Percentiles rank a stretch among this genome's conserved stretches.
Evolutionary conservation across 108 stramenopile genomes (phyloP).

Genomic region (Schizochytrium sp.): DNA sequence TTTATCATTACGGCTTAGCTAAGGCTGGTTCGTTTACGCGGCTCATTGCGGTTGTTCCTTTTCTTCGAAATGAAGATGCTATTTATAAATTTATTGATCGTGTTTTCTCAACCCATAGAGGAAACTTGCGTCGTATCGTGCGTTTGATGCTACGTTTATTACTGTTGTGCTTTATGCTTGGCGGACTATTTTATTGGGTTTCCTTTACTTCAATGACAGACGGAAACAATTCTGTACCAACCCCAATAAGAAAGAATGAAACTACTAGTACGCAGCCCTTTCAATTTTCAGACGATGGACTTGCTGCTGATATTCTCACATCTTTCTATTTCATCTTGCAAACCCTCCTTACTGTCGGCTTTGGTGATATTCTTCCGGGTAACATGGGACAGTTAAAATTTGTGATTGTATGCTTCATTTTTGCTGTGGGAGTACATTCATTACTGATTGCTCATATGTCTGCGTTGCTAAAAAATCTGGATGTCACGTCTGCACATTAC

Average conservation of each 20-base stretch:
- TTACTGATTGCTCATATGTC: slow-evolving; percentile 45
- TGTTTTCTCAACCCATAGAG: neutral
- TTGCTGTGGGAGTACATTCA: slow-evolving; percentile 8
- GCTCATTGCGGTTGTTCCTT: neutral
- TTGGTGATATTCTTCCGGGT: slow-evolving; percentile 26
- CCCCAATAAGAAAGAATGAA: neutral
- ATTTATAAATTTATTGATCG: neutral
- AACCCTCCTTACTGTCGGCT: slow-evolving; percentile 40
- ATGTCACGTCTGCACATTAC: slow-evolving; percentile 18
- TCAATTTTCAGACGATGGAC: neutral
- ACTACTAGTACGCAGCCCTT: neutral
- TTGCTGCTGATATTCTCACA: neutral
- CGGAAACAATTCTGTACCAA: neutral
- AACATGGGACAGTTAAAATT: neutral
- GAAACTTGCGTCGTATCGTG: neutral
- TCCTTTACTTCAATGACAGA: neutral
- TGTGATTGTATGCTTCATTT: neutral
- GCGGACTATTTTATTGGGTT: neutral
- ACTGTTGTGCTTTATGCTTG: neutral
- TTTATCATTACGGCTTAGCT: too few species aligned
- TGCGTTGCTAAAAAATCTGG: slow-evolving; percentile 15
- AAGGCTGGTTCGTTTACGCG: neutral
- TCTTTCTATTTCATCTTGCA: slow-evolving; percentile 1
- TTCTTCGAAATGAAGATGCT: neutral
- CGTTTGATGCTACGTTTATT: neutral